Conservation (phyloP, 768 basidiomycete genomes). For the Trametes cingulata region DNA sequence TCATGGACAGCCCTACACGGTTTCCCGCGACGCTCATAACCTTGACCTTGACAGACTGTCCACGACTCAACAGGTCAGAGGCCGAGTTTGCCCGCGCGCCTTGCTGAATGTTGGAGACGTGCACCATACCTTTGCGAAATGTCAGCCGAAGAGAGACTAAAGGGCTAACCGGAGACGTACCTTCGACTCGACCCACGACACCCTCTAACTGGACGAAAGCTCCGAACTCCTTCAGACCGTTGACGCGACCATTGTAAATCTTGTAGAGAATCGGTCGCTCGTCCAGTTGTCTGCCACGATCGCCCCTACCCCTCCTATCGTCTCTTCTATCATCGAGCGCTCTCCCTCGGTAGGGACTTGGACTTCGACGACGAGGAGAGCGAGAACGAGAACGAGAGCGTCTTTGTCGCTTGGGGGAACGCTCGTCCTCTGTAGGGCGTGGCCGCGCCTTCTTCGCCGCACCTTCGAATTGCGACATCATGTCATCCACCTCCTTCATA, state of each 20-base stretch:
- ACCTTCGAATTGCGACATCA: slow-evolving; percentile 74
- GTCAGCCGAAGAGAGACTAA: background rate
- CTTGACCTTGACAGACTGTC: slow-evolving; percentile 91
- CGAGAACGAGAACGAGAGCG: slow-evolving; percentile 46
- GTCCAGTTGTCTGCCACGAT: slow-evolving; percentile 55
- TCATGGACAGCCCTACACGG: slow-evolving; percentile 90
- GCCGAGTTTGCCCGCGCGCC: slow-evolving; percentile 86
- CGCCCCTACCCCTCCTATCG: slow-evolving; percentile 40
- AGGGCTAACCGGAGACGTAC: slow-evolving; percentile 44
- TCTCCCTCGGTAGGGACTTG: slow-evolving; percentile 61
- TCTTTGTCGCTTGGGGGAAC: slow-evolving; percentile 61
- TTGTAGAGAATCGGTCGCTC: slow-evolving; percentile 90
- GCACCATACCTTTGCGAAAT: slow-evolving; percentile 79
- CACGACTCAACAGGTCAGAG: slow-evolving; percentile 80
- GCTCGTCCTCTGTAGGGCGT: slow-evolving; percentile 40
- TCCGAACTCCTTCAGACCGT: slow-evolving; percentile 91
- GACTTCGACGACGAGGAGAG: slow-evolving; percentile 49
- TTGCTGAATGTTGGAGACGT: slow-evolving; percentile 89
- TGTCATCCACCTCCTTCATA: slow-evolving; percentile 85
- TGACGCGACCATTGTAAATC: slow-evolving; percentile 87
- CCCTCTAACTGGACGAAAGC: slow-evolving; percentile 93
- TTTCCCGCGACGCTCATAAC: slow-evolving; percentile 89
- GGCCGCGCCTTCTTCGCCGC: slow-evolving; percentile 63
- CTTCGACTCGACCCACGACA: slow-evolving; percentile 82
- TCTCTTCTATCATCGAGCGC: slow-evolving; percentile 45